These are phyloP conservation scores for Fusarium keratoplasticum DNA, from an alignment of 2,329 filamentous ascomycete species.

Conservation along the genomic window DNA sequence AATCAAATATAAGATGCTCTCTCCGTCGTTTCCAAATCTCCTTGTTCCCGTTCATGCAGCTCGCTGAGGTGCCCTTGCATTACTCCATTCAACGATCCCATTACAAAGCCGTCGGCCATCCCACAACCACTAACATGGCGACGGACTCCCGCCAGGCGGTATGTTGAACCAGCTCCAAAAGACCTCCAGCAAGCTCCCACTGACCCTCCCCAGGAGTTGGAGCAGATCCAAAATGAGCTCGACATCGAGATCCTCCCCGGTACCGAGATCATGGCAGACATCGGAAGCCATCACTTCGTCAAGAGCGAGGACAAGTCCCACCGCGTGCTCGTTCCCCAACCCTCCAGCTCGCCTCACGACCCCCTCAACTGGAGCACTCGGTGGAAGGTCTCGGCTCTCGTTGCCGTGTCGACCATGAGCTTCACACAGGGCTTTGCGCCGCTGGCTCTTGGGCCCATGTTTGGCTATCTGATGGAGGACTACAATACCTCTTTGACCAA, in stretches of 20 bases:
- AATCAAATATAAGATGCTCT: neutral
- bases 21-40: neutral
- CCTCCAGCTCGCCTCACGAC: neutral
- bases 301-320: conserved; percentile 20
- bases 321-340: conserved; percentile 30
- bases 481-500: conserved; percentile 1
- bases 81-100: neutral
- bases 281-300: conserved; percentile 31
- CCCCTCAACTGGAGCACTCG: neutral
- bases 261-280: conserved; percentile 34
- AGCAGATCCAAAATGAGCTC: conserved; percentile 28
- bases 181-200: neutral
- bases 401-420: neutral
- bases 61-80: neutral
- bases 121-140: neutral
- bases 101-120: neutral
- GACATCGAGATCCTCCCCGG: conserved; percentile 29
- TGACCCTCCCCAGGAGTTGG: neutral
- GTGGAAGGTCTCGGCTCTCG: neutral
- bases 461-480: neutral
- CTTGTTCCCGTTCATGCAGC: neutral
- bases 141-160: neutral
- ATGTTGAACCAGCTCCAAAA: neutral
- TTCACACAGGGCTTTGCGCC: neutral
- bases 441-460: neutral